Evolutionary conservation across 2,329 filamentous ascomycete species (phyloP), one percentile per base, ranked within the genome.

Genomic region (Fusarium marasasianum): DNA sequence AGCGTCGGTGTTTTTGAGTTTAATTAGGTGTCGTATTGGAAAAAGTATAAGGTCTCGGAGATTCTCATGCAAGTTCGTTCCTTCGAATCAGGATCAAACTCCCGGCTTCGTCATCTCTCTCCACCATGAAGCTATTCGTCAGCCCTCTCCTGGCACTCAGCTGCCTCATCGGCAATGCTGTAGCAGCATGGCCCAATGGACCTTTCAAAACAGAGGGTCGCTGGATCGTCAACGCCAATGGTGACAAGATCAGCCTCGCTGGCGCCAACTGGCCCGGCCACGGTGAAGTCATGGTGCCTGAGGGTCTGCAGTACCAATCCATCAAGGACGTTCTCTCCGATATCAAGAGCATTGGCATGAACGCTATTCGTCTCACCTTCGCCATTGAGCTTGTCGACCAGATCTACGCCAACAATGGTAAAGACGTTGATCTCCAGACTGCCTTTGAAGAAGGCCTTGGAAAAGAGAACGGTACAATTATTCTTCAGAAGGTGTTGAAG

Each of bases 361-460:
- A 92, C 75, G 86, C 88, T 4, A 87, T 92, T 33, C 88, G 90
- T 4, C 80, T 92, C 47, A 91, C 89, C 0, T 92, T 87, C 62
- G 89, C 90, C 7, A 92, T 89, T 65, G 86, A 92, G 77, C 89
- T 92, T 87, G 83, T 92, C 58, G 90, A 92, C 72, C 84, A 90
- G 76, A 88, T 88, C 68, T 85, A 87, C 48, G 82, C 80, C 62
- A 87, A 87, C 62, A 82, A 81, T n/a, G 85, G 84, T 14, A 66
- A 81, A 31, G 88, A 90, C 45, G 79, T 87, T 3, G 81, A 84
- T 6, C 76, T 90, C 17, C 75, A 83, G 63, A 83, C 80, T 9
- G 86, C 87, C 0, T 87, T 89, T 26, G 71, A 81, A 71, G 9
- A 81, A 78, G 22, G 87, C 79, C 82, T 88, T 14, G 90, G 90